Conservation (phyloP, 257 asterid species). For the Solanum virginianum region DNA sequence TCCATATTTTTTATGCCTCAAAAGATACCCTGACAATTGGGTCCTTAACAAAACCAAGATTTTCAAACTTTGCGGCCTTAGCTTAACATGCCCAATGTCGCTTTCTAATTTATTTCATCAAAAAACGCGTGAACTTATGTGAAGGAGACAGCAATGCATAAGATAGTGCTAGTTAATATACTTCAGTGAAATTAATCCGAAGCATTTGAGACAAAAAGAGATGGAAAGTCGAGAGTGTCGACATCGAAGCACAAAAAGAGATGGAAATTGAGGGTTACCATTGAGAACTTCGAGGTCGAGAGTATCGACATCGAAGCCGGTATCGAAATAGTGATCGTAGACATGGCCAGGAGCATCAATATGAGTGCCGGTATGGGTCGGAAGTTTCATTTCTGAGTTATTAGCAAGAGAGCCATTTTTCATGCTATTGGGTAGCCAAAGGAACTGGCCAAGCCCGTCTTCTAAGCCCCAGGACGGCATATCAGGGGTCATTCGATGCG, state of each 20-base stretch:
- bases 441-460: conserved; percentile 64
- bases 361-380: conserved; percentile 90
- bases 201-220: neutral
- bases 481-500: conserved; percentile 48
- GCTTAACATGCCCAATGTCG: neutral
- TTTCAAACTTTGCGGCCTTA: neutral
- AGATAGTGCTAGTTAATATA: neutral
- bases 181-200: neutral
- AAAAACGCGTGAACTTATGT: neutral
- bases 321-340: conserved; percentile 68
- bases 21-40: neutral
- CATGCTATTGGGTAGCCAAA: conserved; percentile 71
- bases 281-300: conserved; percentile 88
- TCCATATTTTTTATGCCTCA: neutral
- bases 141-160: neutral
- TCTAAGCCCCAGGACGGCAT: conserved; percentile 74
- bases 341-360: conserved; percentile 96
- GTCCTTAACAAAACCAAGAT: neutral
- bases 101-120: neutral
- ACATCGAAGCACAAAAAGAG: conserved; percentile 60
- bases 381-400: conserved; percentile 79
- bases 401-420: conserved; percentile 78
- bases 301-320: conserved; percentile 91
- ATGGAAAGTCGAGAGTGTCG: conserved; percentile 56
- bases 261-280: conserved; percentile 24